Percentiles rank a stretch among this genome's conserved stretches.
phyloP scores from a whole-genome alignment of 2,329 filamentous ascomycete species.

The Alternaria viburni region DNA sequence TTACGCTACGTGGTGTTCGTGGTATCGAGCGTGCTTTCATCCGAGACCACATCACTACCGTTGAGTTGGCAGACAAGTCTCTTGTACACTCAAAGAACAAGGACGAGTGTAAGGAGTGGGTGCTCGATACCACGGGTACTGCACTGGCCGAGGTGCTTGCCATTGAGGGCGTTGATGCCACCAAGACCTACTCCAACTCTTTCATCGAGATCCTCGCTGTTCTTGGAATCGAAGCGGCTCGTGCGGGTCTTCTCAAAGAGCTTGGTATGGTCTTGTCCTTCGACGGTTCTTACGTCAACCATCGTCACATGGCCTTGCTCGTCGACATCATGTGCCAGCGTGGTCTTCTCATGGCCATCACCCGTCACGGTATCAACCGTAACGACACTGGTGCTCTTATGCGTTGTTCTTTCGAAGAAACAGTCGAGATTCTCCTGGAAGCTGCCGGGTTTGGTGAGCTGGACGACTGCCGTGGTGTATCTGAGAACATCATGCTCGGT shows the following conservation, averaged over 20 bases:
- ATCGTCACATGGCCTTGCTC: constrained; percentile 92
- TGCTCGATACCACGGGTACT: constrained; percentile 92
- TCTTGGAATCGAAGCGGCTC: constrained; percentile 94
- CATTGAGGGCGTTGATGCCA: constrained; percentile 86
- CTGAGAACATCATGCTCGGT: constrained; percentile 97
- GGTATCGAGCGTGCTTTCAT: constrained; percentile 93
- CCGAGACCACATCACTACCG: constrained; percentile 57
- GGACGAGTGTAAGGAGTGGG: constrained; percentile 85
- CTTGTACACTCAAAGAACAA: constrained; percentile 77
- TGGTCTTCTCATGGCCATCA: constrained; percentile 93
- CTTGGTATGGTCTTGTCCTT: constrained; percentile 93
- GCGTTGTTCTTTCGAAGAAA: constrained; percentile 99
- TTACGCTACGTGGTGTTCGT: constrained; percentile 87
- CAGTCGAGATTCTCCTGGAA: constrained; percentile 95
- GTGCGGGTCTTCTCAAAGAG: constrained; percentile 84
- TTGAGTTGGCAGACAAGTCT: constrained; percentile 74
- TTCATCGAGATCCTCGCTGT: constrained; percentile 94
- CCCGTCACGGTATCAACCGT: constrained; percentile 97
- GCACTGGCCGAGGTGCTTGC: constrained; percentile 82
- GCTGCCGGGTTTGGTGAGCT: constrained; percentile 93
- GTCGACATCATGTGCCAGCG: constrained; percentile 98
- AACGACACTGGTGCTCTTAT: constrained; percentile 97
- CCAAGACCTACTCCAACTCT: constrained; percentile 90
- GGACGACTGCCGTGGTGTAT: constrained; percentile 97
- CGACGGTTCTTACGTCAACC: constrained; percentile 99